These are phyloP conservation scores for Hypocrella siamensis DNA, from an alignment of 2,329 filamentous ascomycete species.

Conservation along the genomic window DNA sequence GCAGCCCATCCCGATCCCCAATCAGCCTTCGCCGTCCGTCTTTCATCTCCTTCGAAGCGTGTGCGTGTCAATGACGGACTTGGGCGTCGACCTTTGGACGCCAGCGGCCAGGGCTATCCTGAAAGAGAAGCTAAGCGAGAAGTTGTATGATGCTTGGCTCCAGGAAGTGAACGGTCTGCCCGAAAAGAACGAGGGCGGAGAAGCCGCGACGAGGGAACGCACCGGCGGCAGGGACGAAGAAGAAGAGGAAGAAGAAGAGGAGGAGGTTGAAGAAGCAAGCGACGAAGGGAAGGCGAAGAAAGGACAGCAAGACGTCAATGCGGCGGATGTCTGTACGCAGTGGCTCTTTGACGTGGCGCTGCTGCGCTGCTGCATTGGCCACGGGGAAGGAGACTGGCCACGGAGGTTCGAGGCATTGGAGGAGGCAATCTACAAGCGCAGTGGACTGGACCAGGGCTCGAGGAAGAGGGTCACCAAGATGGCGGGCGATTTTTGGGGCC, in stretches of 20 bases:
- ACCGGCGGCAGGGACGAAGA: slow-evolving; percentile 3
- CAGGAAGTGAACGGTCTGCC: slow-evolving; percentile 19
- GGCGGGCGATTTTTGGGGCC: slow-evolving; percentile 67
- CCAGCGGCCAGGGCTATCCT: slow-evolving; percentile 45
- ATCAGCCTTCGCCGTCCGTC: slow-evolving; percentile 58
- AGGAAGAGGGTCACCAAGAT: slow-evolving; percentile 42
- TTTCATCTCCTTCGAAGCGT: slow-evolving; percentile 59
- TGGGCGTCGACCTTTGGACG: slow-evolving; percentile 73
- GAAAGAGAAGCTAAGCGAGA: slow-evolving; percentile 38
- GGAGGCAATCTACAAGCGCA: slow-evolving; percentile 25
- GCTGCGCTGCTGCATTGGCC: slow-evolving; percentile 29
- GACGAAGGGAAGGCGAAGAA: too few relatives aligned
- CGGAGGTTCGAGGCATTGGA: slow-evolving; percentile 27
- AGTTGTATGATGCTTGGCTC: slow-evolving; percentile 34
- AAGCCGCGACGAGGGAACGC: neutral
- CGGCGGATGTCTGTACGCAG: slow-evolving; percentile 36
- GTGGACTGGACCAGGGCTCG: slow-evolving; percentile 31
- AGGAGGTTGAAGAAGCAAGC: slow-evolving; percentile 4
- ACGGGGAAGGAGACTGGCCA: slow-evolving; percentile 8
- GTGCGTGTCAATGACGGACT: slow-evolving; percentile 48
- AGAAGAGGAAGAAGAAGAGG: slow-evolving; percentile 2
- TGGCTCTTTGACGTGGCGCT: slow-evolving; percentile 45
- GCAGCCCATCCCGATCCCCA: slow-evolving; percentile 53
- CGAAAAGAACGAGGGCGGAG: slow-evolving; percentile 3
- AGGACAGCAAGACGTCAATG: slow-evolving; percentile 13